phyloP scores from a whole-genome alignment of 331 rosid genomes.

The Cydonia oblonga region DNA sequence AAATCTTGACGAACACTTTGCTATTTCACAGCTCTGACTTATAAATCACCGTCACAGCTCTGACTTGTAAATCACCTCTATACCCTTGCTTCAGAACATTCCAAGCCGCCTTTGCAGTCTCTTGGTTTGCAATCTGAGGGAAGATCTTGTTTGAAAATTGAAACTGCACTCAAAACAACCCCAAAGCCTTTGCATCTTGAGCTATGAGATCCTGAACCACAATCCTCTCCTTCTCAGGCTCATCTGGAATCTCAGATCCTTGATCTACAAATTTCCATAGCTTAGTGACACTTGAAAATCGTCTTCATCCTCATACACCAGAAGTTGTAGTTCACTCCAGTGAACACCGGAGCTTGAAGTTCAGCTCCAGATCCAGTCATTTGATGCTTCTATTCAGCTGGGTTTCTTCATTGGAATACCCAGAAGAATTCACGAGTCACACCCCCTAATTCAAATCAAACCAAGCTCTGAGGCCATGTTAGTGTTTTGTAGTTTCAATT shows the following conservation, averaged over 20 bases:
- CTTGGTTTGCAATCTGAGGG: neutral
- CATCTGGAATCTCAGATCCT: neutral
- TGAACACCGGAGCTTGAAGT: neutral
- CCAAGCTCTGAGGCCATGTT: too few relatives aligned
- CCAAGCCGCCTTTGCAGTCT: neutral
- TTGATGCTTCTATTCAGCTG: neutral
- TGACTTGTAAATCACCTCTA: neutral
- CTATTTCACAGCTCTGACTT: neutral
- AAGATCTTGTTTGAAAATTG: neutral
- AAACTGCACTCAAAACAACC: neutral
- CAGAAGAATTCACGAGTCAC: too few relatives aligned
- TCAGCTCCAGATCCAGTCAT: neutral
- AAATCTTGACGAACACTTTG: neutral
- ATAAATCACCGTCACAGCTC: too few relatives aligned
- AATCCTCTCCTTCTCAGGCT: too few relatives aligned
- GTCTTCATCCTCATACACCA: neutral
- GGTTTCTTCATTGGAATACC: neutral
- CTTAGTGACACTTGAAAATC: neutral
- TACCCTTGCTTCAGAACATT: neutral
- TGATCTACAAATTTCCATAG: neutral
- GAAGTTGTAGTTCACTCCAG: neutral
- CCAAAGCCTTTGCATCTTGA: neutral
- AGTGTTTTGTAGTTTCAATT: too few relatives aligned
- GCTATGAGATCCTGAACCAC: too few relatives aligned
- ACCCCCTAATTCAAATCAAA: too few relatives aligned